Base-by-base conservation (phyloP, 805 yeast species). In the Metschnikowia kofuensis region DNA sequence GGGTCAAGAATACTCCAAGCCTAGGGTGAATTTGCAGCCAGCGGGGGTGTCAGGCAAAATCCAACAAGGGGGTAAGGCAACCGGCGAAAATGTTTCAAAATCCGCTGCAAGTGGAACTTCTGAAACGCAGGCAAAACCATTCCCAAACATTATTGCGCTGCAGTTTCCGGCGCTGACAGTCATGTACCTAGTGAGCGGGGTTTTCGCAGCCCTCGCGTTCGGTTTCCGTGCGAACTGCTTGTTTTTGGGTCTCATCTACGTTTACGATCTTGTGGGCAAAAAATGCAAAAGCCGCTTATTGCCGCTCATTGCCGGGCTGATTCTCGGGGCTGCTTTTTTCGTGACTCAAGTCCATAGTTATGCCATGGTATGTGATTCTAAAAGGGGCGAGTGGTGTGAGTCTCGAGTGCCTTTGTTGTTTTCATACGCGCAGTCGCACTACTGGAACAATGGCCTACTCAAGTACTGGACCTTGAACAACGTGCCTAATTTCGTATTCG, bases 401-500 rank as follows among this genome's bases (percentile, higher is more conserved):
- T 54, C 69, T 5, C 49, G 53, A 4, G 44, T 87, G 0, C 89
- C 87, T 7, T 77, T 85, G 21, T 70, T 92, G 12, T 83, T 83
- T 57, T 64, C 79, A 3, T 88, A 76, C 63, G 87, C 95, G 7
- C 99, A 94, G 66, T 50, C 68, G 1, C 75, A 82, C 54, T 90
- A 92, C 64, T 94, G 99, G 99, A 79, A 83, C 56, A 77, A 74
- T 39, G 98, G 99, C 0, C 80, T 91, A 45, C 65, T 94, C 48
- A 72, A 67, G 37, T 94, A 94, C 67, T 94, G 97, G 92, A 85
- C 94, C 0, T 50, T 74, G 0, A 82, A 82, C 60, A 92, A 94
- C 59, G 65, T 88, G 7, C 96, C 97, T 10, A 87, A 91, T 65
- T 92, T 94, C 62, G 29, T 83, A 9, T 72, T 94, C 58, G 92